phyloP scores from a whole-genome alignment of 192 early-diverging fungal species.

The Endogone sp. region DNA sequence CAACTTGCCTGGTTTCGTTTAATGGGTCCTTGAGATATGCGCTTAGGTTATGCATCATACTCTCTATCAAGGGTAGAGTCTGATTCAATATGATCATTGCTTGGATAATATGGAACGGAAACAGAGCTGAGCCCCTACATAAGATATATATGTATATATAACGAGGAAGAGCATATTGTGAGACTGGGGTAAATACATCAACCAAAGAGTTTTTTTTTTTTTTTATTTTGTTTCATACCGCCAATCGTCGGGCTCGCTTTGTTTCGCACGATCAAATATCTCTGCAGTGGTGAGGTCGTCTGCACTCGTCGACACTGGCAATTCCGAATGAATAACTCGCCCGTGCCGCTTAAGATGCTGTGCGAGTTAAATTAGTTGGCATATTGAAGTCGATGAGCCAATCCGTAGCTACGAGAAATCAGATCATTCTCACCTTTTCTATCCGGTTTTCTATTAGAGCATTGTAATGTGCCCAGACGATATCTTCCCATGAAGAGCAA shows the following conservation, averaged over 20 bases:
- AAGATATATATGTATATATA: no score
- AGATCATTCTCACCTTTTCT: conserved; percentile 30
- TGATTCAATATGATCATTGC: conserved; percentile 42
- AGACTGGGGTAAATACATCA: no score
- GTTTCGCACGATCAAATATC: no score
- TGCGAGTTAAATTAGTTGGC: background rate
- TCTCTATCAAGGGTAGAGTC: conserved; percentile 26
- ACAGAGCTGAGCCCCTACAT: conserved; percentile 11
- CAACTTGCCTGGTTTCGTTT: background rate
- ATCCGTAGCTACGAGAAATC: background rate
- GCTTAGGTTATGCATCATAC: conserved; percentile 21
- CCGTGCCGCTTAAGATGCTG: no score
- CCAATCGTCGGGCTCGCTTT: no score
- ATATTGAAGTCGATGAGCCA: background rate
- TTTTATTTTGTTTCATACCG: no score
- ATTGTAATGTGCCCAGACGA: conserved; percentile 79
- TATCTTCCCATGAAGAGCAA: conserved; percentile 84
- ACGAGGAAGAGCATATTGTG: no score
- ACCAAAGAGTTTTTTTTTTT: no score
- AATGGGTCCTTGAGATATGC: conserved; percentile 1
- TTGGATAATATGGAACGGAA: conserved; percentile 47
- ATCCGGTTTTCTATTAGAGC: conserved; percentile 61
- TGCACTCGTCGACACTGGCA: no score
- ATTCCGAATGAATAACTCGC: no score
- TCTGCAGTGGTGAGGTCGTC: no score